Evolutionary conservation across 495 filamentous ascomycete species (phyloP).

Genomic region (Penicillium waksmanii): DNA sequence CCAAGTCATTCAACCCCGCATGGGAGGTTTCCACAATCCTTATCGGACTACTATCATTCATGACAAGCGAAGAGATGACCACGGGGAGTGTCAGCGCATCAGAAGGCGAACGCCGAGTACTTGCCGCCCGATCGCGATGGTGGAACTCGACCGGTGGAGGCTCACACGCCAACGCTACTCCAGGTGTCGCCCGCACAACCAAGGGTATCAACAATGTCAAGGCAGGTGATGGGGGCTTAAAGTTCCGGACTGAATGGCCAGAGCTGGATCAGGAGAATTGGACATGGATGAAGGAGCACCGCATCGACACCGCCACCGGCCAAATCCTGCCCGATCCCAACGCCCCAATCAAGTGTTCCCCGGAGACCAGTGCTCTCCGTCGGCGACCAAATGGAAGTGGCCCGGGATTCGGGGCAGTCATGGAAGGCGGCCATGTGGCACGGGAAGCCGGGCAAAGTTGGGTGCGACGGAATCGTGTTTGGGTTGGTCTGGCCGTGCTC

Average conservation of each 20-base stretch:
- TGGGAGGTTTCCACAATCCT: conserved; percentile 98
- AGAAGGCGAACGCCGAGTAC: conserved; percentile 75
- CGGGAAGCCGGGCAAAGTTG: conserved; percentile 79
- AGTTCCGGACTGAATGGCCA: conserved; percentile 87
- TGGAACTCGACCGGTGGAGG: conserved; percentile 98
- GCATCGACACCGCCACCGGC: conserved; percentile 80
- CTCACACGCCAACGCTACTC: conserved; percentile 58
- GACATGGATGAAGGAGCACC: conserved; percentile 85
- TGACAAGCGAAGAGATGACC: conserved; percentile 99
- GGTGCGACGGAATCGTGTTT: conserved; percentile 75
- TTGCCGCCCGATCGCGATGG: conserved; percentile 82
- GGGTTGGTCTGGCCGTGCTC: conserved; percentile 65
- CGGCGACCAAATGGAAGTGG: conserved; percentile 69
- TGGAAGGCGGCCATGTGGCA: conserved; percentile 73
- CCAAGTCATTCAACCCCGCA: conserved; percentile 97
- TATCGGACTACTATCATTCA: conserved; percentile 91
- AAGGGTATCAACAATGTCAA: conserved; percentile 70
- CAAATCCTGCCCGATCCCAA: conserved; percentile 52
- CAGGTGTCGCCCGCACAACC: conserved; percentile 48
- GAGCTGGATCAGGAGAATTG: conserved; percentile 91
- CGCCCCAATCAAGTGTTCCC: conserved; percentile 51
- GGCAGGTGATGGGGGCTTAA: conserved; percentile 88
- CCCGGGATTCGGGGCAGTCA: conserved; percentile 75
- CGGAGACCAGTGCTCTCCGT: conserved; percentile 69
- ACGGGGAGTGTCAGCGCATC: conserved; percentile 86